phyloP scores from a whole-genome alignment of 108 stramenopile genomes.

The Aureococcus anophagefferens region DNA sequence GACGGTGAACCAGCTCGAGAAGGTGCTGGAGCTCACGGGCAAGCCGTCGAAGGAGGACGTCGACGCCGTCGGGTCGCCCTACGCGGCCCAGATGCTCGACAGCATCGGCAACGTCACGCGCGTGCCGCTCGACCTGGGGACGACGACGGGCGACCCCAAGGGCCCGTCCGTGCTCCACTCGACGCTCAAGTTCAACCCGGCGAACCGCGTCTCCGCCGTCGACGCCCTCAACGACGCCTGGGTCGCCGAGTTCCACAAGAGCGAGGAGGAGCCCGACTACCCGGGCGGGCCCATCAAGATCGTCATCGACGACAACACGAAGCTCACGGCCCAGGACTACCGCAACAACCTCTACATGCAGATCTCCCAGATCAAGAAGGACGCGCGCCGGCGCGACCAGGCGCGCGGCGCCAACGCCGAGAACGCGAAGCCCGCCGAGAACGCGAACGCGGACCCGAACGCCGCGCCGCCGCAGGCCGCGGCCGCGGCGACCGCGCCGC shows the following conservation, averaged over 20 bases:
- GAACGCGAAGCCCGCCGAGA: no score
- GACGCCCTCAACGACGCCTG: conserved; percentile 61
- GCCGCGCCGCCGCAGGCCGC: no score
- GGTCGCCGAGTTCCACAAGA: conserved; percentile 65
- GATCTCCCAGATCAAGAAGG: conserved; percentile 21
- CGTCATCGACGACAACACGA: conserved; percentile 35
- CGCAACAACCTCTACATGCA: conserved; percentile 27
- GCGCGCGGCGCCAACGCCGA: no score
- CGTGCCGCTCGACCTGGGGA: conserved; percentile 13
- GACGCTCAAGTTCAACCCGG: conserved; percentile 61
- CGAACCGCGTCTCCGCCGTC: conserved; percentile 51
- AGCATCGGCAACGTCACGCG: conserved; percentile 42
- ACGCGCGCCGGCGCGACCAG: conserved; percentile 7
- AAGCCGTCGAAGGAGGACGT: conserved; percentile 44
- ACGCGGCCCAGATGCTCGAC: conserved; percentile 50
- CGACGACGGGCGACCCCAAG: conserved; percentile 40
- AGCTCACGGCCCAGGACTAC: conserved; percentile 40
- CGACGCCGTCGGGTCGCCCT: conserved; percentile 50
- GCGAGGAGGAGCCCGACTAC: conserved; percentile 45
- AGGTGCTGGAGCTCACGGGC: conserved; percentile 55
- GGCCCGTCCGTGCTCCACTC: conserved; percentile 51
- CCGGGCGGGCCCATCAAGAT: conserved; percentile 39
- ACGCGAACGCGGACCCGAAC: no score
- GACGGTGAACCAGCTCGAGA: conserved; percentile 57
- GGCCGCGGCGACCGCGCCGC: no score